Evolutionary conservation across 768 basidiomycete species (phyloP).

Genomic region (Jaapia argillacea): DNA sequence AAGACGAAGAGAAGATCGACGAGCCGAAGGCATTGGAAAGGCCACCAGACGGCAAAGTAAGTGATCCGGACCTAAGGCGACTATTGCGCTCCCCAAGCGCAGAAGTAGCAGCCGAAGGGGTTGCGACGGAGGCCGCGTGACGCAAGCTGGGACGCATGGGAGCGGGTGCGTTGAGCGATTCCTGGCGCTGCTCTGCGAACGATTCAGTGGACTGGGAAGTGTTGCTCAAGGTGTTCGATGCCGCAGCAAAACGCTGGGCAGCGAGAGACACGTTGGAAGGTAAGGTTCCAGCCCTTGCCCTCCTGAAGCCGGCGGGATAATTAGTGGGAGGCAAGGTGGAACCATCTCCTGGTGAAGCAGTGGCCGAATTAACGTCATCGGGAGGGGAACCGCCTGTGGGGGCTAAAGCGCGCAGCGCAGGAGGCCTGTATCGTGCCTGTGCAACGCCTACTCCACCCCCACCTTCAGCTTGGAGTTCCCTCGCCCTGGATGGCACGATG

Average conservation of each 20-base stretch:
- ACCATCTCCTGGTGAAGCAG: conserved; percentile 48
- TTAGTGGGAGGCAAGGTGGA: conserved; percentile 57
- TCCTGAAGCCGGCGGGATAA: conserved; percentile 80
- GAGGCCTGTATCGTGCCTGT: conserved; percentile 53
- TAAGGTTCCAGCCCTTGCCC: conserved; percentile 95
- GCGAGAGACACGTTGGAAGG: conserved; percentile 91
- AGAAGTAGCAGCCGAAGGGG: conserved; percentile 42
- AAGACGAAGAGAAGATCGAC: conserved; percentile 84
- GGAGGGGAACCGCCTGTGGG: conserved; percentile 67
- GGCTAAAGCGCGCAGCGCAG: conserved; percentile 61
- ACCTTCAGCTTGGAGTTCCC: conserved; percentile 79
- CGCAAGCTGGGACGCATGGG: conserved; percentile 58
- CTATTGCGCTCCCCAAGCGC: conserved; percentile 58
- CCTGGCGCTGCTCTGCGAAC: conserved; percentile 34
- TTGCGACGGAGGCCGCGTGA: conserved; percentile 63
- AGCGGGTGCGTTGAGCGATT: conserved; percentile 25
- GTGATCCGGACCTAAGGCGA: conserved; percentile 85
- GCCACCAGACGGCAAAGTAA: conserved; percentile 74
- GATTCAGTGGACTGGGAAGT: conserved; percentile 40
- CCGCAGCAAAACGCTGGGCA: conserved; percentile 70
- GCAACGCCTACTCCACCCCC: conserved; percentile 33
- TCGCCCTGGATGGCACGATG: conserved; percentile 41
- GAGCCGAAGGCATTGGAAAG: conserved; percentile 80
- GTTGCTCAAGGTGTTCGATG: conserved; percentile 45
- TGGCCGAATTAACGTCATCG: conserved; percentile 52